Percentiles rank a stretch among this genome's conserved stretches.
These are phyloP conservation scores for Apocynum venetum DNA, from an alignment of 257 asterid genomes.

Conservation along the genomic window DNA sequence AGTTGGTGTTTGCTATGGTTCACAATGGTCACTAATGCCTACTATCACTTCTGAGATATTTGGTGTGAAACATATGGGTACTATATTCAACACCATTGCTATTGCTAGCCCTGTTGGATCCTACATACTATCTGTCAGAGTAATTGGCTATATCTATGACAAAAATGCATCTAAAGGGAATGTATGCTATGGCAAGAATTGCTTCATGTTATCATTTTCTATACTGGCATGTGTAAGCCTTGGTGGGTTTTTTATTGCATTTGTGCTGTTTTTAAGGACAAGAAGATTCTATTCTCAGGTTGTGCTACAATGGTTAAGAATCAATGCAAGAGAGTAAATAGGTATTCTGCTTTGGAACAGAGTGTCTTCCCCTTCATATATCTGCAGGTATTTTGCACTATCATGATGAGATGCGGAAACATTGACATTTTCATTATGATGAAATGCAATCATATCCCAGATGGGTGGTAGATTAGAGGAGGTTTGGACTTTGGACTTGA, in stretches of 20 bases:
- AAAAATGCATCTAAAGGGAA: slow-evolving; percentile 41
- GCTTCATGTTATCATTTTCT: slow-evolving; percentile 80
- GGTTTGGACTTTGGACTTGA: background rate
- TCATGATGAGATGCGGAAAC: background rate
- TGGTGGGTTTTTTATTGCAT: slow-evolving; percentile 58
- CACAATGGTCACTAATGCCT: slow-evolving; percentile 98
- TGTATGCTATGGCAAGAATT: slow-evolving; percentile 65
- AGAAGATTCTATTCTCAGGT: slow-evolving; percentile 44
- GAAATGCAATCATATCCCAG: background rate
- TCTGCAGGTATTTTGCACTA: background rate
- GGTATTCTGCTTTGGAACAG: background rate
- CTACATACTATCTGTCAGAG: slow-evolving; percentile 70
- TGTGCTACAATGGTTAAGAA: slow-evolving; percentile 25
- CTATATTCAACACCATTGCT: slow-evolving; percentile 81
- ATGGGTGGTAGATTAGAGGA: background rate
- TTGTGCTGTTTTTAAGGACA: slow-evolving; percentile 52
- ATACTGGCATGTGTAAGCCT: slow-evolving; percentile 61
- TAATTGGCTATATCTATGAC: slow-evolving; percentile 79
- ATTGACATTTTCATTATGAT: background rate
- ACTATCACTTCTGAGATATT: slow-evolving; percentile 80
- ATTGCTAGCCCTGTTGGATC: slow-evolving; percentile 93
- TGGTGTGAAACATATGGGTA: slow-evolving; percentile 81
- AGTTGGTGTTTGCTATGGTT: slow-evolving; percentile 80
- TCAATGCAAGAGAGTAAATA: background rate
- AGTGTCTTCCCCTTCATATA: background rate